These are phyloP conservation scores for Obba rivulosa DNA, from an alignment of 768 basidiomycete genomes.

Conservation along the genomic window DNA sequence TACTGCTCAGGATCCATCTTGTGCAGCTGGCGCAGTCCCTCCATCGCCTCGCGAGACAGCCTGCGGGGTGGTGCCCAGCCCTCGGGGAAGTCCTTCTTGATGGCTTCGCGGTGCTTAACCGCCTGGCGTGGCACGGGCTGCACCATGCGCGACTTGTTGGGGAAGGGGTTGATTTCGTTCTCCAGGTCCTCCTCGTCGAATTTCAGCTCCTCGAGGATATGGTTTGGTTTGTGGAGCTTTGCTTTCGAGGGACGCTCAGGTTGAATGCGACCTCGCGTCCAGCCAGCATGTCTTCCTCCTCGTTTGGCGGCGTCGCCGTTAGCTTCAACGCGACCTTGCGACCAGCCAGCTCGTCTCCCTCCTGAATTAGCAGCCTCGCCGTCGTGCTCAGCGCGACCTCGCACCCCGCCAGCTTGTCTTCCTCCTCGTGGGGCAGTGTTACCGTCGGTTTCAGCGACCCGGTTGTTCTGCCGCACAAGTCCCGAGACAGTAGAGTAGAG, in stretches of 20 bases:
- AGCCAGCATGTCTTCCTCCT: constrained; percentile 4
- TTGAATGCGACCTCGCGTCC: neutral
- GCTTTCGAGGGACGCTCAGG: constrained; percentile 1
- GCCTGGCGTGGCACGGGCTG: constrained; percentile 21
- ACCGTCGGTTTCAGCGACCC: constrained; percentile 8
- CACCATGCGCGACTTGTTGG: constrained; percentile 1
- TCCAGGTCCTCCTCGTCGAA: constrained; percentile 1
- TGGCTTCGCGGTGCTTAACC: constrained; percentile 25
- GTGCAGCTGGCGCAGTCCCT: constrained; percentile 40
- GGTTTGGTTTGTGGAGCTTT: too few relatives aligned
- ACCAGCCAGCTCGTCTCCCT: constrained; percentile 3
- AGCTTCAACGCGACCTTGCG: constrained; percentile 1
- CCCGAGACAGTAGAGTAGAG: constrained; percentile 19
- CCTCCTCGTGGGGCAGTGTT: constrained; percentile 4
- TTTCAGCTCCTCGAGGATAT: too few relatives aligned
- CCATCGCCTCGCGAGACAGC: constrained; percentile 49
- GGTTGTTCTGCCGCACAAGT: constrained; percentile 17
- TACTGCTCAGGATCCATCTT: constrained; percentile 36
- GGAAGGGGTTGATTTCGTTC: neutral
- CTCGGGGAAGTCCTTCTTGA: constrained; percentile 30
- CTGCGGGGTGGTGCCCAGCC: constrained; percentile 51
- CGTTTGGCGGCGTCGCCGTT: constrained; percentile 4
- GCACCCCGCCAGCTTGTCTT: neutral
- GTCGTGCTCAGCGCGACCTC: neutral
- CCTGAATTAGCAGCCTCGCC: neutral